Evolutionary conservation across 2,329 filamentous ascomycete genomes (phyloP).

Genomic region (Sporothrix mexicana): DNA sequence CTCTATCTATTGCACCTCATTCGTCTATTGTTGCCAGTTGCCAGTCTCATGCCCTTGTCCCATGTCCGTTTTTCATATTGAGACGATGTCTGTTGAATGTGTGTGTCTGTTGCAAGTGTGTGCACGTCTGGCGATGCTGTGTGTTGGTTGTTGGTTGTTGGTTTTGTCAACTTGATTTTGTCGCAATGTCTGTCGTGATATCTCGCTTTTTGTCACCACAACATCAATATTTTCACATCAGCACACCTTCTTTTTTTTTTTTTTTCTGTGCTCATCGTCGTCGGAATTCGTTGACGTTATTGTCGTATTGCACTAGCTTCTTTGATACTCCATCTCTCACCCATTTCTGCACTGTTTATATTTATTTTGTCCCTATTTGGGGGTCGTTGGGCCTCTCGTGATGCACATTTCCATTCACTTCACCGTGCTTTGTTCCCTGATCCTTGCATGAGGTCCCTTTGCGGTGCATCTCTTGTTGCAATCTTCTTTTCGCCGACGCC

Average conservation of each 20-base stretch:
- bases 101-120: background rate
- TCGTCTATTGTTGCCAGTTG: constrained; percentile 15
- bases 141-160: background rate
- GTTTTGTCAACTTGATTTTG: background rate
- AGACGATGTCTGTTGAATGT: background rate
- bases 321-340: background rate
- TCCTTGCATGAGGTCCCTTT: background rate
- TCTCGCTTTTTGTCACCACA: background rate
- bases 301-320: background rate
- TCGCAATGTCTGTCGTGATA: background rate
- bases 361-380: background rate
- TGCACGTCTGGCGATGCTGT: background rate
- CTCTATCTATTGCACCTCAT: constrained; percentile 8
- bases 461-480: background rate
- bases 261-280: background rate
- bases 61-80: background rate
- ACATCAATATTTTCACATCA: background rate
- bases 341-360: background rate
- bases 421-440: no score
- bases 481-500: background rate
- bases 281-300: background rate
- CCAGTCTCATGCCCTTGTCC: background rate
- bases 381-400: constrained; percentile 14
- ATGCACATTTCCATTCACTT: background rate
- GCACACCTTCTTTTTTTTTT: background rate